Conservation (phyloP, 2,329 filamentous ascomycete genomes). For the Talaromyces sp. region DNA sequence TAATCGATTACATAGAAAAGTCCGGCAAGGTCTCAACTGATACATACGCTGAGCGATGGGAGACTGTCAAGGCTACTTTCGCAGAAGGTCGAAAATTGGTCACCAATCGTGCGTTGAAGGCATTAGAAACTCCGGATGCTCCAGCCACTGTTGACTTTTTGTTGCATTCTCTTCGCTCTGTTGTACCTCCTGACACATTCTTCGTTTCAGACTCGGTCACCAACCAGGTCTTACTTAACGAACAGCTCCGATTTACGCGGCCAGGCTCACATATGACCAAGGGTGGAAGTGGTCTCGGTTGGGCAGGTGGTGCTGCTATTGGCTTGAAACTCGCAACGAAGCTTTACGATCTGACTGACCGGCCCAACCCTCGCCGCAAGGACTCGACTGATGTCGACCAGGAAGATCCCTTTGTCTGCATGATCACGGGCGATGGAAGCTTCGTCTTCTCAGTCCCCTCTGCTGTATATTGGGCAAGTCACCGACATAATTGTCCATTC, state of each 20-base stretch:
- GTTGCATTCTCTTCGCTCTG: conserved; percentile 47
- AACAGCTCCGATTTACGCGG: conserved; percentile 15
- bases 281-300: conserved; percentile 70
- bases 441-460: conserved; percentile 60
- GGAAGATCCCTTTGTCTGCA: conserved; percentile 51
- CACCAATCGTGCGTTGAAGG: conserved; percentile 9
- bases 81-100: conserved; percentile 7
- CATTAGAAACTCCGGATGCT: conserved; percentile 42
- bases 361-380: conserved; percentile 11
- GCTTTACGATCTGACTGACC: conserved; percentile 30
- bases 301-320: conserved; percentile 67
- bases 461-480: conserved; percentile 61
- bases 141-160: conserved; percentile 55
- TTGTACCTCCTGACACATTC: conserved; percentile 58
- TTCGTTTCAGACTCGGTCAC: conserved; percentile 74
- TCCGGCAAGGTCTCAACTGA: conserved; percentile 8
- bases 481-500: conserved; percentile 58
- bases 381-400: conserved; percentile 18
- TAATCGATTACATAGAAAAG: conserved; percentile 5
- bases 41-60: conserved; percentile 9
- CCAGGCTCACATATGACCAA: conserved; percentile 51
- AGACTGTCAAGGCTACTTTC: conserved; percentile 3
- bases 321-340: conserved; percentile 67
- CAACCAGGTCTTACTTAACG: conserved; percentile 42
- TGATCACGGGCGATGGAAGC: conserved; percentile 60